These are phyloP conservation scores for Tolypocladium inflatum DNA, from an alignment of 2,329 filamentous ascomycete genomes.

Conservation along the genomic window DNA sequence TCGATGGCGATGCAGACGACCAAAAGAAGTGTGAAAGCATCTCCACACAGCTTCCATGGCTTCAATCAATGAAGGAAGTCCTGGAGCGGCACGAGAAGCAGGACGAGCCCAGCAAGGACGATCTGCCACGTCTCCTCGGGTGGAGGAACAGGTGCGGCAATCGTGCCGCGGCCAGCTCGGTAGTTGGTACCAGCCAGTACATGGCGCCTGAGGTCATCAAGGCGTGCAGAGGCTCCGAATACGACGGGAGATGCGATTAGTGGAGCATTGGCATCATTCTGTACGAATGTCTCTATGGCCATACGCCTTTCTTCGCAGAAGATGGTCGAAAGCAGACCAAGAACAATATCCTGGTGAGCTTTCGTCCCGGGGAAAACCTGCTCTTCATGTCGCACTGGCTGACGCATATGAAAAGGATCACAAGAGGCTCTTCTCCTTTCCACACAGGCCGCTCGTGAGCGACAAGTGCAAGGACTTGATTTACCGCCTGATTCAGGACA, in stretches of 20 bases:
- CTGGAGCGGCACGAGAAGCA: conserved; percentile 24
- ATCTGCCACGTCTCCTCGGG: conserved; percentile 40
- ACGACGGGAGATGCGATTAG: conserved; percentile 92
- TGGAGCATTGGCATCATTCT: conserved; percentile 94
- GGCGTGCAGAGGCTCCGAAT: conserved; percentile 30
- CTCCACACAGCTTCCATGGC: conserved; percentile 23
- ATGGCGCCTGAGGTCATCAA: conserved; percentile 95
- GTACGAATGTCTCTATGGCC: conserved; percentile 89
- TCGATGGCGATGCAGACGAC: conserved; percentile 68
- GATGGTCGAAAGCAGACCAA: conserved; percentile 75
- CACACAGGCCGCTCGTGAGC: conserved; percentile 54
- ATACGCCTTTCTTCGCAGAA: conserved; percentile 79
- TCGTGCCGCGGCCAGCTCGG: conserved; percentile 67
- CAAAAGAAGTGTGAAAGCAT: conserved; percentile 37
- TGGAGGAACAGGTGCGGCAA: conserved; percentile 63
- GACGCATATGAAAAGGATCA: conserved; percentile 47
- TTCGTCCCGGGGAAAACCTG: not conserved
- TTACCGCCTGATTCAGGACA: conserved; percentile 59
- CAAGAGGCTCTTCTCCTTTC: conserved; percentile 60
- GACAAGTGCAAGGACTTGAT: conserved; percentile 71
- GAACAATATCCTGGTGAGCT: conserved; percentile 65
- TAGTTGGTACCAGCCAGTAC: conserved; percentile 94
- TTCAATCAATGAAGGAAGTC: conserved; percentile 18
- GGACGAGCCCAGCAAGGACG: conserved; percentile 12
- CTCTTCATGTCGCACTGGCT: too few relatives aligned